Evolutionary conservation across 148 eudicot genomes (phyloP), one percentile per base, ranked within the genome.

Genomic region (Silene latifolia): DNA sequence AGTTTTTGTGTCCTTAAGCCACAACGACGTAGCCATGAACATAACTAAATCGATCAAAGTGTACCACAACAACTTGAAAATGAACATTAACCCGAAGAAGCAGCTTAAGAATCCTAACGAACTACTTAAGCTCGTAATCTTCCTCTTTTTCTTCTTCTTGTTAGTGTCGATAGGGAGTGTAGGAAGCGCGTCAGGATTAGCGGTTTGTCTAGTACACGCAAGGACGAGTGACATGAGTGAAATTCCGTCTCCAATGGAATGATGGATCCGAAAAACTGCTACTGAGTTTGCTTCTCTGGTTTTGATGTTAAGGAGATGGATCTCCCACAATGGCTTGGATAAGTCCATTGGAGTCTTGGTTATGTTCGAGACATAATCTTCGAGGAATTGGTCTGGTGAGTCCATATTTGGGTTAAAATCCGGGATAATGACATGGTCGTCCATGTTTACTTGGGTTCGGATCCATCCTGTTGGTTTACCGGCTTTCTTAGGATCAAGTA

Each of bases 241-340:
- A 0, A 86, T 67, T 9, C 93, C 96, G 63, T 89, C 96, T 10
- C 96, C 96, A 3, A 91, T 19, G 0, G 93, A 91, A 59, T 91
- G 96, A 69, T 91, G 92, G 4, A 86, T 53, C 56, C 80, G 80
- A 32, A 87, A 73, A 0, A 91, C 19, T 5, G 32, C 82, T 10
- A 76, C 67, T 0, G 82, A 74, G 4, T 80, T 74, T 1, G 91
- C 89, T 13, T 85, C 81, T 8, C 83, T 78, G 7, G 91, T 89
- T 64, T 84, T 78, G n/a, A 87, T 62, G 75, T 89, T 81, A 8
- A 91, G 88, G 46, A 89, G 39, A 80, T 91, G 91, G 57, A 89
- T 46, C 24, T 91, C 96, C 96, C 93, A 91, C 7, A 91, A 9
- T 10, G 96, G 96, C 72, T 84, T 91, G 1, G 86, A 60, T 18